Conservation (phyloP, 352 stramenopile genomes). For the Phytopythium delawarense region DNA sequence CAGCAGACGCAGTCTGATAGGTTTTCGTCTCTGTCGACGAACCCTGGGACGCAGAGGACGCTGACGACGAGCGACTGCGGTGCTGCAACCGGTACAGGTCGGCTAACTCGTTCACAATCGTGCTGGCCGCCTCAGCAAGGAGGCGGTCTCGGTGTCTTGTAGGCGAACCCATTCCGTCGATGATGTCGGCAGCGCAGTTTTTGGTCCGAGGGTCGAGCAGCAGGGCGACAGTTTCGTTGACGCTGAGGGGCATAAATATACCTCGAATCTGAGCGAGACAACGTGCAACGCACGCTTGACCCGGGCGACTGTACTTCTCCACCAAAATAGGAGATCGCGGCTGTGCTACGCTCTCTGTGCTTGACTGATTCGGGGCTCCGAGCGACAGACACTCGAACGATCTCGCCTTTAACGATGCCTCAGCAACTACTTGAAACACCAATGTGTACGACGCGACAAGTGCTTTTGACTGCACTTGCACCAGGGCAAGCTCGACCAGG, state of each 20-base stretch:
- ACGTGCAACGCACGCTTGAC: not conserved
- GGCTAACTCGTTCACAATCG: not conserved
- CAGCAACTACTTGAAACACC: not conserved
- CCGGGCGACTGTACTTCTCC: not conserved
- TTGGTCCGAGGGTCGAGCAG: not conserved
- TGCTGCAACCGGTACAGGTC: too few relatives aligned
- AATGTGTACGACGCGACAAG: not conserved
- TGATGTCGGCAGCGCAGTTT: not conserved
- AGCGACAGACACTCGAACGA: not conserved
- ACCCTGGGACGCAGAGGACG: too few relatives aligned
- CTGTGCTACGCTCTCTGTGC: too few relatives aligned
- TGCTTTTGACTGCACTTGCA: not conserved
- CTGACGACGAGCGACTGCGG: too few relatives aligned
- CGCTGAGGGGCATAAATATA: not conserved
- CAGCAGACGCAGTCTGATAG: not conserved
- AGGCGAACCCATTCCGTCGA: not conserved
- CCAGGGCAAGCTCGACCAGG: not conserved
- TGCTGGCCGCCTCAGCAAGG: not conserved
- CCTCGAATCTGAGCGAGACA: not conserved
- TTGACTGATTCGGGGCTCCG: too few relatives aligned
- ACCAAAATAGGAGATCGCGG: not conserved
- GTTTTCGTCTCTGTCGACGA: not conserved
- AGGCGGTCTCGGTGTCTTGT: not conserved
- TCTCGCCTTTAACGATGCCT: not conserved
- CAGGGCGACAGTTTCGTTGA: not conserved